Conservation (phyloP, 2,329 filamentous ascomycete species). For the Neopestalotiopsis rosae region DNA sequence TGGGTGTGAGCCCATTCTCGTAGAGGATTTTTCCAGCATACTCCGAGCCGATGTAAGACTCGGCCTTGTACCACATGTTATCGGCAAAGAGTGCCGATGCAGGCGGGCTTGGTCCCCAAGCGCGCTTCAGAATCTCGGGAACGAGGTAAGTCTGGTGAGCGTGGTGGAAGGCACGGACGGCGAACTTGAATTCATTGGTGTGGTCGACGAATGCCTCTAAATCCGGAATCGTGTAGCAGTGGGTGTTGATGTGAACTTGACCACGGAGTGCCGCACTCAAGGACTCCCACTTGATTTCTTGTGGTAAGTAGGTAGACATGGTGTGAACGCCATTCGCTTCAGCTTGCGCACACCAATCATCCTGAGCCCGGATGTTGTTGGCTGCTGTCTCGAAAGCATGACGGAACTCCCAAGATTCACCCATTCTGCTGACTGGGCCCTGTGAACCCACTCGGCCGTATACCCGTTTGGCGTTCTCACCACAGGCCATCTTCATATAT, state of each 20-base stretch:
- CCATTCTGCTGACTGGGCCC: constrained; percentile 65
- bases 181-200: constrained; percentile 74
- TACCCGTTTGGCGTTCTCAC: constrained; percentile 70
- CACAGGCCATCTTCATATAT: constrained; percentile 80
- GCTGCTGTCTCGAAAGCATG: constrained; percentile 70
- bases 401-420: constrained; percentile 73
- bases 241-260: constrained; percentile 72
- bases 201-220: constrained; percentile 73
- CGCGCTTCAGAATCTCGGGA: constrained; percentile 66
- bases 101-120: constrained; percentile 59
- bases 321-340: constrained; percentile 53
- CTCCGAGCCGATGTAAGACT: constrained; percentile 69
- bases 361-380: constrained; percentile 61
- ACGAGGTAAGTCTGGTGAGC: constrained; percentile 71
- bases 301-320: constrained; percentile 63
- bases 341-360: constrained; percentile 71
- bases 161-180: constrained; percentile 71
- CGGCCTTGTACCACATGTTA: constrained; percentile 75
- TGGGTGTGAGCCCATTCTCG: constrained; percentile 67
- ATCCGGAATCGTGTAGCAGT: constrained; percentile 74
- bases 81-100: constrained; percentile 71
- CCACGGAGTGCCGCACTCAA: constrained; percentile 67
- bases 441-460: constrained; percentile 61
- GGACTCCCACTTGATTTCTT: constrained; percentile 68
- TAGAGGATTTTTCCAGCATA: constrained; percentile 70